Evolutionary conservation across 2,329 filamentous ascomycete genomes (phyloP).

Genomic region (Nothopassalora personata): DNA sequence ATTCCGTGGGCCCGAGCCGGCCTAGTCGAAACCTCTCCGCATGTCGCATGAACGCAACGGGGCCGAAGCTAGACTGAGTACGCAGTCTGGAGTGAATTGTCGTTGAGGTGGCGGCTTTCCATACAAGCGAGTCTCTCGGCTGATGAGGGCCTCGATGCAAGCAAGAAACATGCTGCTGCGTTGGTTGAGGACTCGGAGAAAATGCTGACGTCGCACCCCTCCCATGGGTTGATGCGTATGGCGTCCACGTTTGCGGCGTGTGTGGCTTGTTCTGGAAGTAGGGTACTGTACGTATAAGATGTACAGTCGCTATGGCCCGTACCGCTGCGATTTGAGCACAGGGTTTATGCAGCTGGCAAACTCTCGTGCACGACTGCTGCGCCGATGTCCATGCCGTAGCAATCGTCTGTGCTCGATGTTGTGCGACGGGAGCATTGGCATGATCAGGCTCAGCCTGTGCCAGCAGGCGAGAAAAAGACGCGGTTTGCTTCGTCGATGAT

Average conservation of each 20-base stretch:
- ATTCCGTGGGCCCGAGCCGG: background rate
- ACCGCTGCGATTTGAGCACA: background rate
- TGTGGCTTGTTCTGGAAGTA: background rate
- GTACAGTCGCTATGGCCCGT: background rate
- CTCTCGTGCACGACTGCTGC: background rate
- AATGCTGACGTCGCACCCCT: background rate
- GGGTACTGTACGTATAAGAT: background rate
- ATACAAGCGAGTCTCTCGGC: background rate
- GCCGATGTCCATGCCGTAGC: background rate
- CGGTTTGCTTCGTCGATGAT: background rate
- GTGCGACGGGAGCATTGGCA: background rate
- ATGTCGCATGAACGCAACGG: conserved; percentile 6
- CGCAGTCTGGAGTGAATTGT: background rate
- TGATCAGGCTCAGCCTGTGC: background rate
- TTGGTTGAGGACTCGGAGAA: background rate
- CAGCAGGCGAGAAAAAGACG: background rate
- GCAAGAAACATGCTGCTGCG: background rate
- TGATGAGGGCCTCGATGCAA: background rate
- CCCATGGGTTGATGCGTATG: background rate
- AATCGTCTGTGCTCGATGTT: background rate
- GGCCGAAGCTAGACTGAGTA: background rate
- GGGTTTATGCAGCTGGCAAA: background rate
- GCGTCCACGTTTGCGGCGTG: background rate
- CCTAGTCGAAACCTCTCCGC: conserved; percentile 1
- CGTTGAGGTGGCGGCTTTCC: background rate